phyloP scores from a whole-genome alignment of 148 eudicot genomes.

The Beta vulgaris region DNA sequence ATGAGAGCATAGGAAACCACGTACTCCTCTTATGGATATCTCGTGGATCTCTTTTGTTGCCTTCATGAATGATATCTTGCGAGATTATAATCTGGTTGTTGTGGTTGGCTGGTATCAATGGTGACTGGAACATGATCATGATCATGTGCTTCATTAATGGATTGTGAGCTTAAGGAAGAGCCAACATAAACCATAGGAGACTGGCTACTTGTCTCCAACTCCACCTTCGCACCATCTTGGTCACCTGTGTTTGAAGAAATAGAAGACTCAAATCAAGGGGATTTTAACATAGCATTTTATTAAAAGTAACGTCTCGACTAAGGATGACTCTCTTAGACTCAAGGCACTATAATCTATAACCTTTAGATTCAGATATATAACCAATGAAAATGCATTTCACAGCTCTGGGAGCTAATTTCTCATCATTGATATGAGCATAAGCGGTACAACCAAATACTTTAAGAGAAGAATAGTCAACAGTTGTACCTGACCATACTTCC shows the following conservation, averaged over 20 bases:
- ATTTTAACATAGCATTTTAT: background rate
- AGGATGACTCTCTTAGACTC: too few relatives aligned
- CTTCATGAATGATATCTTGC: background rate
- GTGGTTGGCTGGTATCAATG: background rate
- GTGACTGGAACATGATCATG: background rate
- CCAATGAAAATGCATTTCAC: too few relatives aligned
- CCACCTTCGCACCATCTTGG: background rate
- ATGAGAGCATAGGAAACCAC: background rate
- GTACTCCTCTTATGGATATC: background rate
- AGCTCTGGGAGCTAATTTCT: too few relatives aligned
- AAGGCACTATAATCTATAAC: too few relatives aligned
- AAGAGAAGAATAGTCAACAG: background rate
- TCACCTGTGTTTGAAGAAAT: background rate
- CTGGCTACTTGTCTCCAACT: background rate
- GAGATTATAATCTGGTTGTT: background rate
- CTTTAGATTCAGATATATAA: too few relatives aligned
- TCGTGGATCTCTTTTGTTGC: background rate
- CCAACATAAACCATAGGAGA: background rate
- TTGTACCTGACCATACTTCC: conserved; percentile 1
- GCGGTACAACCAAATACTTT: background rate
- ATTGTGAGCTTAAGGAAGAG: background rate
- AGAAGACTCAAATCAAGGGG: background rate
- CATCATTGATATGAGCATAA: too few relatives aligned
- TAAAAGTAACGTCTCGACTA: too few relatives aligned
- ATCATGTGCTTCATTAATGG: background rate